Conservation (phyloP, 2,329 filamentous ascomycete genomes). For the Fusarium nygamai region DNA sequence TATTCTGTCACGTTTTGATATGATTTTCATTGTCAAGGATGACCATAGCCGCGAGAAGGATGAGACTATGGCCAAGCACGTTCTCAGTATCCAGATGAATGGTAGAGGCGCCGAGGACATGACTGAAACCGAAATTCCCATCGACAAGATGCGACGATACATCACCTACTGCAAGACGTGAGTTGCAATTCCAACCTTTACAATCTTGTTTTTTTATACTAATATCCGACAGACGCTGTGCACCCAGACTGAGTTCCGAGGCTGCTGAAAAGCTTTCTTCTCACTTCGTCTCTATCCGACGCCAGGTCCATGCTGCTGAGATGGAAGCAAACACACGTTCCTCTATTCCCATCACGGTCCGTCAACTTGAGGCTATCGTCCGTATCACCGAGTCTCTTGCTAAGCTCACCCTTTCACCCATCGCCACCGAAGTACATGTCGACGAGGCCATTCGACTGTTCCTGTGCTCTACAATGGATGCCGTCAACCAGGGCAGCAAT, state of each 20-base stretch:
- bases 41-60: conserved; percentile 91
- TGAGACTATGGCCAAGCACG: conserved; percentile 93
- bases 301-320: conserved; percentile 92
- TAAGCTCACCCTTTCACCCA: conserved; percentile 85
- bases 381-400: conserved; percentile 96
- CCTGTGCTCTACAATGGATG: conserved; percentile 97
- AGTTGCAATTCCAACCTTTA: conserved; percentile 48
- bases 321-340: conserved; percentile 89
- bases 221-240: conserved; percentile 74
- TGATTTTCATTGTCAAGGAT: conserved; percentile 99
- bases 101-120: conserved; percentile 84
- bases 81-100: conserved; percentile 97
- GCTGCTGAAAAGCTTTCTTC: conserved; percentile 96
- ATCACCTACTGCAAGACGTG: conserved; percentile 96
- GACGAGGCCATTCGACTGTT: conserved; percentile 98
- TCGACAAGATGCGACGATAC: conserved; percentile 98
- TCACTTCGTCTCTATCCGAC: conserved; percentile 95
- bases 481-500: conserved; percentile 88
- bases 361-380: conserved; percentile 95
- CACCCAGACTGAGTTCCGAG: conserved; percentile 87
- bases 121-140: conserved; percentile 85
- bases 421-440: conserved; percentile 91
- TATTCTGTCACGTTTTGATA: conserved; percentile 97
- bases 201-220: conserved; percentile 33
- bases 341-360: conserved; percentile 96